phyloP scores from a whole-genome alignment of 2,329 filamentous ascomycete species.

The Byssoonygena ceratinophila region DNA sequence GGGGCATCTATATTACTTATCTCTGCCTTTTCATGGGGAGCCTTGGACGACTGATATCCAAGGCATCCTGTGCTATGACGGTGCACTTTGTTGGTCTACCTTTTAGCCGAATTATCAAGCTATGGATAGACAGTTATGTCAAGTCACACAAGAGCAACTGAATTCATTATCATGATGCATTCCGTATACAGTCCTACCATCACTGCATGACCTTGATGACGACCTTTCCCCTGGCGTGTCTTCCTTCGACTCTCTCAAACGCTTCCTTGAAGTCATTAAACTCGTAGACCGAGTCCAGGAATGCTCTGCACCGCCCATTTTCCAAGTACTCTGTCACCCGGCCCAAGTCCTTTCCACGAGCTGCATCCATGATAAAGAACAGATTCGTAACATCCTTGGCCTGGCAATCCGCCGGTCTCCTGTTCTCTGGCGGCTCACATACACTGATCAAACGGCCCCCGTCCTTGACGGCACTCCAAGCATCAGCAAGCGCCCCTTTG shows the following conservation, averaged over 20 bases:
- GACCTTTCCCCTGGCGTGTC: constrained; percentile 38
- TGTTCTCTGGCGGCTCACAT: constrained; percentile 7
- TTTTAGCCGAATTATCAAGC: neutral
- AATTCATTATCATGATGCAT: neutral
- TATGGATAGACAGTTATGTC: neutral
- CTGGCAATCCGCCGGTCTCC: constrained; percentile 22
- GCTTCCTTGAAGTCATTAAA: constrained; percentile 34
- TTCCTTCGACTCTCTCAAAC: constrained; percentile 31
- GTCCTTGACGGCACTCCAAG: constrained; percentile 35
- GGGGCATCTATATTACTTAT: constrained; percentile 43
- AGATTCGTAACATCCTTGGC: constrained; percentile 24
- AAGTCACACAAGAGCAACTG: neutral
- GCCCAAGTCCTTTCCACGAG: constrained; percentile 27
- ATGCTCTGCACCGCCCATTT: constrained; percentile 25
- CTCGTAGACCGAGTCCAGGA: constrained; percentile 36
- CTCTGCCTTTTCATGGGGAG: no score
- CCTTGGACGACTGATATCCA: no score
- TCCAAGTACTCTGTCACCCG: constrained; percentile 34
- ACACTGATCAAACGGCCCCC: constrained; percentile 15
- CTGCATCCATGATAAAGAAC: constrained; percentile 37
- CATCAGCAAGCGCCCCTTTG: constrained; percentile 29
- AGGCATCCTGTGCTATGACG: no score
- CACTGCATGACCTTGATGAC: constrained; percentile 21
- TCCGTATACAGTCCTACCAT: neutral
- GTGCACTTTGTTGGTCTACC: no score